A percentile compares a stretch with the other conserved stretches of the same genome.
Conservation (phyloP, 352 stramenopile species). For the Hyaloperonospora brassicae region DNA sequence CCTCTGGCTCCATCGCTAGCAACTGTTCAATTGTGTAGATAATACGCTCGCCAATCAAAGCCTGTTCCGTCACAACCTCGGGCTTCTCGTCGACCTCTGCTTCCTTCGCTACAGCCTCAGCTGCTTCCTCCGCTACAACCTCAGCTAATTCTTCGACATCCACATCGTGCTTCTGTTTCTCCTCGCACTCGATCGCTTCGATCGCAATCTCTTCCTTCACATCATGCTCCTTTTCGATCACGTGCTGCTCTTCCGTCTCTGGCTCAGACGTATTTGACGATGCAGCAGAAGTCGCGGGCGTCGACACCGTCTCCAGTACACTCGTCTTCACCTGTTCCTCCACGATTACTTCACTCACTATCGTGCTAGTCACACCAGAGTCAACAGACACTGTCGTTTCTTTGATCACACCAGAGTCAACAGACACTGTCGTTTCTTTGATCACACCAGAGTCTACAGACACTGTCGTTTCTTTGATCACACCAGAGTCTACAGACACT, state of each 20-base stretch:
- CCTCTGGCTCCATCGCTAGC: slow-evolving; percentile 59
- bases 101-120: slow-evolving; percentile 3
- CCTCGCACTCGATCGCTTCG: slow-evolving; percentile 10
- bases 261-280: slow-evolving; percentile 30
- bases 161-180: slow-evolving; percentile 24
- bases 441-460: background rate
- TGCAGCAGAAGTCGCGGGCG: slow-evolving; percentile 20
- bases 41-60: slow-evolving; percentile 45
- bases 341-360: slow-evolving; percentile 3
- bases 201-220: slow-evolving; percentile 2
- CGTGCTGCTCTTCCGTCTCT: slow-evolving; percentile 23
- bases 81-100: slow-evolving; percentile 15
- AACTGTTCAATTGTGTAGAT: slow-evolving; percentile 74
- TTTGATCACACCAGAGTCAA: background rate
- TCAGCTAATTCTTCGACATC: slow-evolving; percentile 15
- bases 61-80: slow-evolving; percentile 31
- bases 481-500: too few relatives aligned
- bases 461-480: too few relatives aligned
- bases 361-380: background rate
- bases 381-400: too few relatives aligned
- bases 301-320: slow-evolving; percentile 15
- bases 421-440: too few relatives aligned
- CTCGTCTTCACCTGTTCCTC: slow-evolving; percentile 6
- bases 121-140: slow-evolving; percentile 4
- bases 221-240: slow-evolving; percentile 8